Base-by-base conservation (phyloP, 192 early-diverging fungal species). In the Martensiomyces pterosporus region DNA sequence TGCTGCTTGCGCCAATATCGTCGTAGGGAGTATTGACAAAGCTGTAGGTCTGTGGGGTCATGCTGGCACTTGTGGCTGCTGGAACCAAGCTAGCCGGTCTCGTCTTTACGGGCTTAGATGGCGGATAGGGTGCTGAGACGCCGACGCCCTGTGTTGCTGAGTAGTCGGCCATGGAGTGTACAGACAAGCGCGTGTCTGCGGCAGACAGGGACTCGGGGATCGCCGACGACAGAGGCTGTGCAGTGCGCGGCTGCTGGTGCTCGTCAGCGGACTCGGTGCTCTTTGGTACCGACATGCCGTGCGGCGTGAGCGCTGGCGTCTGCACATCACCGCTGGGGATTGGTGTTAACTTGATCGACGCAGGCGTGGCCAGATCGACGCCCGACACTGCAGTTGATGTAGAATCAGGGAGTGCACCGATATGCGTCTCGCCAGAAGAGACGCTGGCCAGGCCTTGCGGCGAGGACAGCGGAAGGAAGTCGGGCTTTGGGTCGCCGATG, bases 321-420 rank as follows among this genome's bases (percentile, higher is more conserved):
- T 58, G 67, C 23, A 71, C 21, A 23, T 71, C 67, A 16, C 43
- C 44, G 43, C 67, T 60, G 0, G 51, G 67, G 14, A 49, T 62
- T 7, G 68, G 68, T 10, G 68, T 72, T 45, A 60, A 49, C 37
- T 49, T 60, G 25, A 57, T 54, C 15, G 68, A 72, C 12, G 56
- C 57, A 3, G 68, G 61, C 10, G 68, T 64, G 4, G 68, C 68
- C 26, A 72, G 49, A 16, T 72, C 61, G 2, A 45, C 41, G 9
- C 40, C 46, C 19, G 44, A 42, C 0, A 33, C 39, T 7, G 52
- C 27, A 5, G 56, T 23, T 19, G 32, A 8, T 16, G 40, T 14
- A 5, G 57, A 42, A 21, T 72, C 68, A 15, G 27, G 22, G 0
- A 24, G 19, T 9, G 14, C 3, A 0, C 56, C 48, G 10, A 55